Conservation (phyloP, 768 basidiomycete species). For the Mycena kentingensis region DNA sequence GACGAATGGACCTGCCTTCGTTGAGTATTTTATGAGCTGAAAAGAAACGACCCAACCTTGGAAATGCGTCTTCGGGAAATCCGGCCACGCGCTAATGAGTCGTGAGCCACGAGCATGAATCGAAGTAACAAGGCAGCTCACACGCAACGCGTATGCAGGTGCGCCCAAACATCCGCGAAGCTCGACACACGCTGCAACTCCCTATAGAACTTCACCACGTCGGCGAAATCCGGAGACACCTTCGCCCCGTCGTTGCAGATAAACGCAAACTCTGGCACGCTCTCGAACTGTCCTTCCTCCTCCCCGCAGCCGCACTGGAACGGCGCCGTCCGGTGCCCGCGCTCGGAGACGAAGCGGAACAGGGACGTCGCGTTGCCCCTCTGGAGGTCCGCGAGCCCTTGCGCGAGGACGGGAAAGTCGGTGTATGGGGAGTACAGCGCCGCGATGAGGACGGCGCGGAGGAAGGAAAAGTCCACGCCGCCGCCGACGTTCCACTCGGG, state of each 20-base stretch:
- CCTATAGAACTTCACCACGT: background rate
- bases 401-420: conserved; percentile 36
- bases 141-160: background rate
- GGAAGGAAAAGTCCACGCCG: conserved; percentile 36
- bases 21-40: no score
- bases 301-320: conserved; percentile 38
- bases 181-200: background rate
- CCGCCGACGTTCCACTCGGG: conserved; percentile 35
- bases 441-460: conserved; percentile 35
- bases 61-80: conserved; percentile 19
- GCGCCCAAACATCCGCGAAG: conserved; percentile 4
- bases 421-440: conserved; percentile 40
- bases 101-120: background rate
- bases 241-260: conserved; percentile 14
- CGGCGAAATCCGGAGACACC: conserved; percentile 6
- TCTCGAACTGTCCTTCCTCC: conserved; percentile 8
- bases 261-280: background rate
- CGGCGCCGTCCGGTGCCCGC: conserved; percentile 16
- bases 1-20: conserved; percentile 20
- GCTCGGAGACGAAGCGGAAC: conserved; percentile 26
- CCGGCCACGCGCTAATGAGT: conserved; percentile 14
- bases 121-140: background rate
- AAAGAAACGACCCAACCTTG: no score
- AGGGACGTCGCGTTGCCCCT: conserved; percentile 33
- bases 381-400: conserved; percentile 38